Base-by-base conservation (phyloP, 805 yeast species). In the Sugiyamaella chiloensis region DNA sequence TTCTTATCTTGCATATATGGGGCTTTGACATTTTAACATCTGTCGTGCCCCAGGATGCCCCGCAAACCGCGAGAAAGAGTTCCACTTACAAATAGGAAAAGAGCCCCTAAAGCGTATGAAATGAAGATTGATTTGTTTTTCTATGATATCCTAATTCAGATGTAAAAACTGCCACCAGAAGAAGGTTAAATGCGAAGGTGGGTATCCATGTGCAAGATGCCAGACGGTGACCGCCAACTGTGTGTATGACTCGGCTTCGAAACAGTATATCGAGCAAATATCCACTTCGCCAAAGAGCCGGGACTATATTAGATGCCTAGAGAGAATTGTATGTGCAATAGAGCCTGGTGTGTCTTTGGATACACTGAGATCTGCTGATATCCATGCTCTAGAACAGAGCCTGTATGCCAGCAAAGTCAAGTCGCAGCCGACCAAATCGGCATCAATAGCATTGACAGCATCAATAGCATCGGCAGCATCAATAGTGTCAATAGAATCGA, bases 131-230 rank as follows among this genome's bases (percentile, higher is more conserved):
- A n/a, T n/a, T n/a, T n/a, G n/a, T n/a, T n/a, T n/a, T n/a, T n/a
- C n/a, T n/a, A n/a, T n/a, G n/a, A n/a, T n/a, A n/a, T n/a, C n/a
- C n/a, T n/a, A n/a, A n/a, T n/a, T n/a, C 21, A 34, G 37, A 3
- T 40, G 43, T 24, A 17, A 24, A 24, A n/a, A 30, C 14, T 40
- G 43, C 31, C 43, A 27, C 19, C 23, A 40, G 17, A 40, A 27
- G 20, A 40, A 40, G 14, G 43, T 40, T 9, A 40, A 40, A 14
- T 40, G 43, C 20, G 32, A 40, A 7, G 43, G 43, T 14, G 43
- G 43, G 19, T 24, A 20, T n/a, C 43, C 43, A 12, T 40, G 43
- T 20, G 26, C 14, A 8, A 21, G 43, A 4, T 40, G 43, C 8
- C 3, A 5, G 14, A 34, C 21, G 12, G 19, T 21, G 5, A 12